Percentiles rank a stretch among this genome's conserved stretches.
Conservation (phyloP, 345 rosid genomes). For the Geranium brycei region DNA sequence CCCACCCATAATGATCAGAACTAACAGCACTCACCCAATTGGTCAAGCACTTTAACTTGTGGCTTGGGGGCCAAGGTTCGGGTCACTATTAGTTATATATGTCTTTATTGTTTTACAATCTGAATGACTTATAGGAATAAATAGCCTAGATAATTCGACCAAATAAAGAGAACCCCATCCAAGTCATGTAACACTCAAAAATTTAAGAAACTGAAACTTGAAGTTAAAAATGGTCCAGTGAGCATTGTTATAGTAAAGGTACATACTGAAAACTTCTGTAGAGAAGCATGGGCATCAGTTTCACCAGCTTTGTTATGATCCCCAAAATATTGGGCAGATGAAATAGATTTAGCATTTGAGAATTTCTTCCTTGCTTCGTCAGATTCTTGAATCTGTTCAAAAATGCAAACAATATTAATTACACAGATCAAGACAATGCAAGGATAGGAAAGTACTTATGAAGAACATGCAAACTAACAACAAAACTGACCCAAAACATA, state of each 20-base stretch:
- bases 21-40: too few relatives aligned
- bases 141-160: too few relatives aligned
- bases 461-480: not conserved
- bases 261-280: constrained; percentile 85
- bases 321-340: constrained; percentile 89
- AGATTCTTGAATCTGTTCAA: constrained; percentile 59
- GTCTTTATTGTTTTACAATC: too few relatives aligned
- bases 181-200: not conserved
- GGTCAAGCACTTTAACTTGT: too few relatives aligned
- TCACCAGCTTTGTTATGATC: constrained; percentile 46
- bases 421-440: constrained; percentile 2
- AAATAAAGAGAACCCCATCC: too few relatives aligned
- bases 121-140: too few relatives aligned
- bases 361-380: constrained; percentile 98
- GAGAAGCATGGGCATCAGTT: constrained; percentile 58
- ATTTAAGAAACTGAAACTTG: not conserved
- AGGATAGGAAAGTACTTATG: not conserved
- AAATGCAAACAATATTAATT: not conserved
- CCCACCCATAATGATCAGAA: too few relatives aligned
- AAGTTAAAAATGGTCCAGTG: not conserved
- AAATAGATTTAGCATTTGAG: constrained; percentile 88
- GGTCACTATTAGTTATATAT: too few relatives aligned
- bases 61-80: too few relatives aligned
- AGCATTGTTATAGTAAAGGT: not conserved
- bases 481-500: too few relatives aligned